Base-by-base conservation (phyloP, 1,284 basidiomycete species). In the Cutaneotrichosporon mucoides region DNA sequence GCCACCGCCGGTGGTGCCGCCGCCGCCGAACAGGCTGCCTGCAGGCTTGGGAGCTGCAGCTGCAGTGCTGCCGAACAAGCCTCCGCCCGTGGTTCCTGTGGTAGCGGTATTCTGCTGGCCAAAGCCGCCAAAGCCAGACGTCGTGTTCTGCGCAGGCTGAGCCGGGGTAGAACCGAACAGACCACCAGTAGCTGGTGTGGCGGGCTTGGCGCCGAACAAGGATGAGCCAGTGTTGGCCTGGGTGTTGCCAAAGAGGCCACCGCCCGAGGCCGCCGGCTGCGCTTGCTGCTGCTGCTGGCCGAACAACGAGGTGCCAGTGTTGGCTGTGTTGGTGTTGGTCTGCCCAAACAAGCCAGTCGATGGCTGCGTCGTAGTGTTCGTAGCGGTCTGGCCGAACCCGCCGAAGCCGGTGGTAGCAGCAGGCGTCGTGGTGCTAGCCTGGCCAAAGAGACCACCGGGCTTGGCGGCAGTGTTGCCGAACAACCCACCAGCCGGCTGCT, bases 291-390 rank as follows among this genome's bases (percentile, higher is more conserved):
- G 59, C n/a, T 54, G 41, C 34, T 44, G 38, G 34, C 84, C 82
- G 66, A 88, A 87, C 13, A 86, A 41, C 53, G 81, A 76, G 4
- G 76, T 62, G 60, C 70, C 73, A 16, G 62, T 62, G 34, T 61
- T 59, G 6, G 57, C 33, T 0, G 57, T 60, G 61, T 45, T 59
- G 59, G 24, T 55, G 49, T 51, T 51, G 15, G 37, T 38, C 12
- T 62, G 50, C n/a, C 74, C 75, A 49, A 75, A 75, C 51, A 63
- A 55, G 41, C 63, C 11, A 45, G 49, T 44, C 58, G 63, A 13
- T 6, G 51, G 5, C 38, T 40, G 62, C 50, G n/a, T 59, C 53
- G 33, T 53, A 57, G 33, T 53, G 52, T 35, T 57, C 59, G 15
- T 43, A 12, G 8, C 12, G 15, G 58, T 69, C 34, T 63, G 56